Percentiles rank a stretch among this genome's conserved stretches.
Evolutionary conservation across 164 flowering plant genomes (phyloP).

Genomic region (Vitis labrusca): DNA sequence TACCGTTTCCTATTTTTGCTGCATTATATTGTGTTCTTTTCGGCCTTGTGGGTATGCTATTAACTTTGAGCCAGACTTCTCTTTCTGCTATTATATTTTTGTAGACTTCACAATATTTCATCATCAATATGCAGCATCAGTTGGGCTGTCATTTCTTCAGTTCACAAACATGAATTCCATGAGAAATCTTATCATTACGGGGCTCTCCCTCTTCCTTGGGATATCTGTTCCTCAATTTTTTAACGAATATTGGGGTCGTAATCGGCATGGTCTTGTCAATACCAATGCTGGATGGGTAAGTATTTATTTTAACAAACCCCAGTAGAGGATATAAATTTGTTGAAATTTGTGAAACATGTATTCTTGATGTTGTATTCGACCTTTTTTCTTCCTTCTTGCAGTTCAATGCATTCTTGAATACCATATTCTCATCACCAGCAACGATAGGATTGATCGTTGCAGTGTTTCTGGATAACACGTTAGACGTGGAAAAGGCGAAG

Average conservation of each 20-base stretch:
- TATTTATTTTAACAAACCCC: conserved; percentile 1
- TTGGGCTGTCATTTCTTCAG: conserved; percentile 92
- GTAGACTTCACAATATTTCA: background rate
- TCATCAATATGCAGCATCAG: conserved; percentile 61
- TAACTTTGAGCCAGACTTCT: background rate
- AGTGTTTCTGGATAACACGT: conserved; percentile 85
- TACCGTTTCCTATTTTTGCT: conserved; percentile 91
- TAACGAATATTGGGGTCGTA: conserved; percentile 48
- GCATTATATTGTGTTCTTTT: conserved; percentile 91
- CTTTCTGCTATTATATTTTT: background rate
- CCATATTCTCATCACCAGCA: conserved; percentile 83
- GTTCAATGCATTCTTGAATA: conserved; percentile 89
- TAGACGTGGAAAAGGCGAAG: conserved; percentile 87
- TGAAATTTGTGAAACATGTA: too few relatives aligned
- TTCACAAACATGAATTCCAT: conserved; percentile 98
- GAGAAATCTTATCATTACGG: conserved; percentile 87
- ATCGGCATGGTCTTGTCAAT: conserved; percentile 69
- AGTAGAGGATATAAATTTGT: background rate
- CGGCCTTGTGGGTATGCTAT: conserved; percentile 86
- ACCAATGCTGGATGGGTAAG: conserved; percentile 96
- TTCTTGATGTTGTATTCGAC: background rate
- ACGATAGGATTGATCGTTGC: conserved; percentile 85
- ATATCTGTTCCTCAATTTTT: conserved; percentile 88
- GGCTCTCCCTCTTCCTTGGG: conserved; percentile 92
- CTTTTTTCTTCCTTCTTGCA: conserved; percentile 30